A percentile compares a stretch with the other conserved stretches of the same genome.
Evolutionary conservation across 805 yeast species (phyloP).

Genomic region (Kazachstania bromeliacearum): DNA sequence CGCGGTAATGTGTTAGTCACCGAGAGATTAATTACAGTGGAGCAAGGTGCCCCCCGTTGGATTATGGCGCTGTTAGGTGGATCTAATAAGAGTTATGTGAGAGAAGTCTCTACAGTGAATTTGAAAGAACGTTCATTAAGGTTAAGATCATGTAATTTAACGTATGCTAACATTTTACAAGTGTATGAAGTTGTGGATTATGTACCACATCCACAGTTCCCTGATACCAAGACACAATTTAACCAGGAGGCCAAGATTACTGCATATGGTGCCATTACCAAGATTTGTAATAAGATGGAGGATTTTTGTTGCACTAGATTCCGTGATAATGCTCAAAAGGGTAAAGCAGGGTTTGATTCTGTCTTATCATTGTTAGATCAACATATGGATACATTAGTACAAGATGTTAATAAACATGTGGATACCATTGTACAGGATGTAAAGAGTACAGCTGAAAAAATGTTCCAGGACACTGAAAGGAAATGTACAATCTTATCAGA

Average conservation of each 20-base stretch:
- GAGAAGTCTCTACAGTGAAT: slow-evolving; percentile 85
- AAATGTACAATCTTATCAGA: slow-evolving; percentile 12
- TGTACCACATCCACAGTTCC: slow-evolving; percentile 52
- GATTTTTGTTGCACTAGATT: slow-evolving; percentile 89
- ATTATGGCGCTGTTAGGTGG: slow-evolving; percentile 64
- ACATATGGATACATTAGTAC: slow-evolving; percentile 26
- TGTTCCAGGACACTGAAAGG: slow-evolving; percentile 21
- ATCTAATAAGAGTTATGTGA: slow-evolving; percentile 61
- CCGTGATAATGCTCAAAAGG: slow-evolving; percentile 75
- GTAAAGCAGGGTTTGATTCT: slow-evolving; percentile 74
- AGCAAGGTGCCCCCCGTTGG: slow-evolving; percentile 84
- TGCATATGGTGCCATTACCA: slow-evolving; percentile 64
- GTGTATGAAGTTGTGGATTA: slow-evolving; percentile 87
- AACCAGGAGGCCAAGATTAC: slow-evolving; percentile 80
- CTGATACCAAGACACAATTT: slow-evolving; percentile 48
- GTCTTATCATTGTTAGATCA: slow-evolving; percentile 47
- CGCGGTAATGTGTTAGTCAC: slow-evolving; percentile 51
- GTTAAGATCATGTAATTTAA: slow-evolving; percentile 79
- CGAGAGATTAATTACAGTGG: slow-evolving; percentile 81
- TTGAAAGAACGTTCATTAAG: slow-evolving; percentile 51
- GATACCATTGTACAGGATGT: slow-evolving; percentile 19
- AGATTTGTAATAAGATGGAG: slow-evolving; percentile 73
- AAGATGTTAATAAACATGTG: slow-evolving; percentile 8
- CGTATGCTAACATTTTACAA: slow-evolving; percentile 62
- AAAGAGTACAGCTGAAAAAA: slow-evolving; percentile 15